Conservation (phyloP, 495 filamentous ascomycete species). For the Jackrogersella multiformis region DNA sequence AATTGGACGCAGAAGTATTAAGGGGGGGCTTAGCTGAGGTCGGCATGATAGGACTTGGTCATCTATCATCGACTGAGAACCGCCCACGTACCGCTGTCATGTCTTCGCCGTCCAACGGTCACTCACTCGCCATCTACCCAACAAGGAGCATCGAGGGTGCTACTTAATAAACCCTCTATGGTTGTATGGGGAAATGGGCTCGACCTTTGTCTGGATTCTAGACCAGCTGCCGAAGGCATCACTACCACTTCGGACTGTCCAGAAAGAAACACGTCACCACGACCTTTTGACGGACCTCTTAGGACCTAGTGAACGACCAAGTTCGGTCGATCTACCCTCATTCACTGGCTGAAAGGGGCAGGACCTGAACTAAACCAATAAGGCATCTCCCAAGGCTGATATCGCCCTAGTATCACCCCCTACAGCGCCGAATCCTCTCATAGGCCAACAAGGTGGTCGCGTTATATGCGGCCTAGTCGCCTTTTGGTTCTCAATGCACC, state of each 20-base stretch:
- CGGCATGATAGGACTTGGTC: neutral
- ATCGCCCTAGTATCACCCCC: constrained; percentile 20
- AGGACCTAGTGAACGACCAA: constrained; percentile 24
- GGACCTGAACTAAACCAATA: constrained; percentile 23
- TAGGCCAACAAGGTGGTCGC: constrained; percentile 31
- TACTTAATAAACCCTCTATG: neutral
- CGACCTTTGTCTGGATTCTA: constrained; percentile 5
- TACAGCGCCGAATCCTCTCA: constrained; percentile 13
- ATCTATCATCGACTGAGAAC: neutral
- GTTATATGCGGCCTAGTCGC: constrained; percentile 31
- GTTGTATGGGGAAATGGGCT: neutral
- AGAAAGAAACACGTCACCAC: constrained; percentile 23
- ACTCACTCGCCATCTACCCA: neutral
- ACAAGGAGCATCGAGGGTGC: neutral
- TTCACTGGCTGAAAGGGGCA: constrained; percentile 16
- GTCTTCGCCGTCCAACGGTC: neutral
- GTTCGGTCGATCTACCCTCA: constrained; percentile 20
- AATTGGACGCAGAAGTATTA: neutral
- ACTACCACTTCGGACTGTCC: constrained; percentile 13
- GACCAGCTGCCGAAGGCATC: constrained; percentile 17
- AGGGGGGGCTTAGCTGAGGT: constrained; percentile 3
- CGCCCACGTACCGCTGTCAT: neutral
- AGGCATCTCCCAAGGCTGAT: constrained; percentile 31
- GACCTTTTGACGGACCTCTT: constrained; percentile 24
- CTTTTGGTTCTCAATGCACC: constrained; percentile 33